Evolutionary conservation across 2,329 filamentous ascomycete species (phyloP), one percentile per base, ranked within the genome.

Genomic region (Aaosphaeria pasadenensis): DNA sequence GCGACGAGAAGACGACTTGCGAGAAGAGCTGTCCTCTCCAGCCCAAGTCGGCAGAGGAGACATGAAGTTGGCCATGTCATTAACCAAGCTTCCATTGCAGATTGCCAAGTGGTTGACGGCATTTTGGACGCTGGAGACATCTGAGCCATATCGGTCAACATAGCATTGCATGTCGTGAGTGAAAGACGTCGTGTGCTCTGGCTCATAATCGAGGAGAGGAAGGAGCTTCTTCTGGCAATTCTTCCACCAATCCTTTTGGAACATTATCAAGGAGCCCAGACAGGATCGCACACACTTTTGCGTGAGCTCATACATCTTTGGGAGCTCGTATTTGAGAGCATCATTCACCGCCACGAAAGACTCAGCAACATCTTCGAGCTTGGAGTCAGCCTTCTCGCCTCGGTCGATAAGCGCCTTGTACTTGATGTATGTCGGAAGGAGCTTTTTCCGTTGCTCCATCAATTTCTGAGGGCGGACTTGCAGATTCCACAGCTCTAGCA

Each of bases 381-480:
- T 94, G 62, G 90, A 87, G 67, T 97, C 92, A 9, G 90, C 78
- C 58, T 89, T 95, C 70, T 95, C 91, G 53, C 90, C 89, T 32
- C 83, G 80, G 40, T 90, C 88, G 62, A 87, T 86, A 49, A 91
- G 79, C 57, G 87, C 83, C 62, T 89, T 85, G 58, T 83, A 89
- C 57, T 88, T 88, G 55, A 92, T 89, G 69, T 89, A 97, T 64
- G 96, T 91, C 11, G 92, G 75, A 11, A 95, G 82, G n/a, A 89
- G 86, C 75, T 97, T 97, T 59, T 91, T 87, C 28, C 94, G 87
- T 74, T 97, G 96, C 65, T 91, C 89, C 83, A 97, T 96, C 4
- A 94, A 87, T 50, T 91, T 82, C 43, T 91, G 88, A 2, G 92
- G 91, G 33, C 89, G 88, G 45, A 88, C 85, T 61, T 95, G 91